Evolutionary conservation across 495 filamentous ascomycete genomes (phyloP), one percentile per base, ranked within the genome.

Genomic region (Penicillium longicatenatum): DNA sequence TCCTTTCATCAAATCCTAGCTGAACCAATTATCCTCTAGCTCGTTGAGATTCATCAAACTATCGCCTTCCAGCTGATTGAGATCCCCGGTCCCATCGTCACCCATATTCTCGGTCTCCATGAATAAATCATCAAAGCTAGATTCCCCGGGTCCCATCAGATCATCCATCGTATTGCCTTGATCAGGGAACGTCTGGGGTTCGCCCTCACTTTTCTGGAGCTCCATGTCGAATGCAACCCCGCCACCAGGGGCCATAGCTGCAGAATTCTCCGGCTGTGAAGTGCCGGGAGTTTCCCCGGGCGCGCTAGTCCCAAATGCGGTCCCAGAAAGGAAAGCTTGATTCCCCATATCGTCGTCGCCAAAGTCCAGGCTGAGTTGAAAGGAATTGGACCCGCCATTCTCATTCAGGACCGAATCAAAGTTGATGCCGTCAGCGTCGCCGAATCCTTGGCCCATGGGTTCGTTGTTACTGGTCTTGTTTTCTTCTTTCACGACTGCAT

Each of bases 91-190:
- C 0, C 66, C 67, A 6, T 69, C 72, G 10, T 62, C 75, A n/a
- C n/a, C n/a, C 42, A 76, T 52, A 49, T 74, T 73, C 8, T 78
- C 75, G 19, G 54, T 76, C 37, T 77, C 77, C 69, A 79, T 69
- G 59, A 82, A 82, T 19, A 81, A 50, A 50, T 82, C 79, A 49
- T 82, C 79, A 31, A 81, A 79, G 51, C 65, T 81, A 3, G 79
- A 79, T 61, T 77, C 75, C n/a, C 75, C 77, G 4, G 72, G 75
- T 7, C 54, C 72, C 69, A 78, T 77, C 20, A 75, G 63, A 59
- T 79, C 75, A 9, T 79, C 75, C 45, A 62, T 62, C 9, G 46
- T 53, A 41, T 33, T 66, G 14, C 52, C 50, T 42, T 62, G 58
- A 7, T 57, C 63, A 4, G 58, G 48, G 42, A 69, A 63, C 14